Evolutionary conservation across 2,329 filamentous ascomycete species (phyloP).

Genomic region (Ascochyta koolunga): DNA sequence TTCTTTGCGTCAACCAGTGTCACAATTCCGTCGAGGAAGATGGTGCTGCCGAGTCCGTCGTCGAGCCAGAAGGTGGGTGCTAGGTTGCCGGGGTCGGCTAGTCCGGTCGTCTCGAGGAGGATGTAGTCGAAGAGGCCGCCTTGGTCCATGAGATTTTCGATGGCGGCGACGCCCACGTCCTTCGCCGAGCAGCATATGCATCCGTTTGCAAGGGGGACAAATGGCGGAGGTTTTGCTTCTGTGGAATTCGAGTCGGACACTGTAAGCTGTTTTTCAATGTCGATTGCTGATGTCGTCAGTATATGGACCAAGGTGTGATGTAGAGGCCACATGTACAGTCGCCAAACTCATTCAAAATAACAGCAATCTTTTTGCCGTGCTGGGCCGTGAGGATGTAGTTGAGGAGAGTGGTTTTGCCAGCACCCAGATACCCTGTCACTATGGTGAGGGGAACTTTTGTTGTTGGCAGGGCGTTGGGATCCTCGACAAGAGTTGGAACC

Average conservation of each 20-base stretch:
- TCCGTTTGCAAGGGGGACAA: conserved; percentile 94
- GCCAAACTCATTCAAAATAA: conserved; percentile 81
- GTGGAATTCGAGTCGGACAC: conserved; percentile 62
- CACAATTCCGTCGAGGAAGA: conserved; percentile 96
- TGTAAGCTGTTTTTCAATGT: conserved; percentile 95
- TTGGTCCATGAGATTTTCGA: conserved; percentile 94
- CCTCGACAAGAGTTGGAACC: conserved; percentile 30
- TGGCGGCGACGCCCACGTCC: conserved; percentile 92
- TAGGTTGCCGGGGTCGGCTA: conserved; percentile 94
- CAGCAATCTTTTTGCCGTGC: conserved; percentile 97
- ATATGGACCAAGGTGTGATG: not conserved
- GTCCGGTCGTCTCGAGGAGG: conserved; percentile 90
- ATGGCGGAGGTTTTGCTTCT: conserved; percentile 51
- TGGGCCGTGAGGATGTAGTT: conserved; percentile 96
- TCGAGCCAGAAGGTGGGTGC: conserved; percentile 98
- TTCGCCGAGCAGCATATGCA: conserved; percentile 99
- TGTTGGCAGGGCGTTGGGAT: conserved; percentile 55
- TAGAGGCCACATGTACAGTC: conserved; percentile 28
- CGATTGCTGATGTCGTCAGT: conserved; percentile 65
- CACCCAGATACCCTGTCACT: conserved; percentile 89
- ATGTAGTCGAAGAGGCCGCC: conserved; percentile 97
- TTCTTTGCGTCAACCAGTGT: conserved; percentile 96
- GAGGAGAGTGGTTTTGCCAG: conserved; percentile 91
- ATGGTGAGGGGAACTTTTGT: conserved; percentile 83
- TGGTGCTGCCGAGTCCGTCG: conserved; percentile 90